phyloP scores from a whole-genome alignment of 768 basidiomycete species.

The Boletus bicolor region DNA sequence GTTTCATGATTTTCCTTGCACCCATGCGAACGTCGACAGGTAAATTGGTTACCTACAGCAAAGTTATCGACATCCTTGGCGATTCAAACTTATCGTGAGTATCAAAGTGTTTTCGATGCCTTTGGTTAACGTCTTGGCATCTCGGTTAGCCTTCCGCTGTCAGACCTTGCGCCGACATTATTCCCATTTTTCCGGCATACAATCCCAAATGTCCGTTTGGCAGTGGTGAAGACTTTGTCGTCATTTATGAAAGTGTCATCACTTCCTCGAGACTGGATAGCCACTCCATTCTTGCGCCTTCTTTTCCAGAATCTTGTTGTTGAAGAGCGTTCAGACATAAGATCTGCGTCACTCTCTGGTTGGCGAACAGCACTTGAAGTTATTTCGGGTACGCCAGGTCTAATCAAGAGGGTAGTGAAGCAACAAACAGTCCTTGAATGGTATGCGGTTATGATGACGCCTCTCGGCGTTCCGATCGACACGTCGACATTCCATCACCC shows the following conservation, averaged over 20 bases:
- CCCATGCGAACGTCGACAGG: conserved; percentile 42
- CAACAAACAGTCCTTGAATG: conserved; percentile 71
- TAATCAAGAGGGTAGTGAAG: conserved; percentile 51
- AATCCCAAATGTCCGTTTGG: conserved; percentile 86
- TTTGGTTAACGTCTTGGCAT: conserved; percentile 2
- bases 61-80: conserved; percentile 75
- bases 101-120: background rate
- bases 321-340: conserved; percentile 86
- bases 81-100: conserved; percentile 70
- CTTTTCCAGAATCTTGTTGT: conserved; percentile 92
- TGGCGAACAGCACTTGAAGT: conserved; percentile 73
- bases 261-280: conserved; percentile 79
- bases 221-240: conserved; percentile 85
- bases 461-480: conserved; percentile 78
- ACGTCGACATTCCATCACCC: conserved; percentile 65
- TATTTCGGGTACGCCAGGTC: conserved; percentile 42
- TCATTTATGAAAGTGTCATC: conserved; percentile 80
- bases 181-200: conserved; percentile 99
- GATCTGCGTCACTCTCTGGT: conserved; percentile 63
- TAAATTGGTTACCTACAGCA: conserved; percentile 73
- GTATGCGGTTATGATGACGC: conserved; percentile 88
- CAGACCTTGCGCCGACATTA: conserved; percentile 78
- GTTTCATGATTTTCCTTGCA: background rate
- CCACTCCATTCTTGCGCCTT: conserved; percentile 70
- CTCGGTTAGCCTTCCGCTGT: conserved; percentile 62